Conservation (phyloP, 2,329 filamentous ascomycete genomes). For the Cercospora sp. region DNA sequence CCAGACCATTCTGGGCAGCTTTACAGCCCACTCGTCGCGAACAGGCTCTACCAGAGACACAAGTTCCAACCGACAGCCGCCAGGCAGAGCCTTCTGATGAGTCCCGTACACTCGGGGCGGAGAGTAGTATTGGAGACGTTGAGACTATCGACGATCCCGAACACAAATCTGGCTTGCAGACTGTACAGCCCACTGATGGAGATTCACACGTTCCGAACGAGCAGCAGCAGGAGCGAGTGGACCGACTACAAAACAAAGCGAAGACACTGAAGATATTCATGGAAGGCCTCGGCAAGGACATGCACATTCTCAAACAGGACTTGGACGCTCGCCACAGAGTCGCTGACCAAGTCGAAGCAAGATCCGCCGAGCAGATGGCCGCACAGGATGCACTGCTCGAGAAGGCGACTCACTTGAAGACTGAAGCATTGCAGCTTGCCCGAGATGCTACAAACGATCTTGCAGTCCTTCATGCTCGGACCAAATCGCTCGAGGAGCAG, state of each 20-base stretch:
- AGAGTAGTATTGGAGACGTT: background rate
- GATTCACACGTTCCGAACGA: background rate
- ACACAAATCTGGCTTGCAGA: background rate
- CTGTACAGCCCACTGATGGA: background rate
- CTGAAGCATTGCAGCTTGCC: slow-evolving; percentile 24
- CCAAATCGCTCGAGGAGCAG: slow-evolving; percentile 26
- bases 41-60: background rate
- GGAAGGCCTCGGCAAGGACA: slow-evolving; percentile 29
- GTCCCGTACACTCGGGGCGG: background rate
- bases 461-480: slow-evolving; percentile 7
- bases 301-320: slow-evolving; percentile 24
- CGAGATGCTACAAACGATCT: slow-evolving; percentile 26
- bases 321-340: slow-evolving; percentile 9
- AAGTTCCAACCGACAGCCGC: background rate
- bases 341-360: background rate
- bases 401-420: slow-evolving; percentile 20
- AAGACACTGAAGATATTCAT: slow-evolving; percentile 29
- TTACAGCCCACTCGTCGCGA: background rate
- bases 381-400: slow-evolving; percentile 7
- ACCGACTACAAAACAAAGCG: slow-evolving; percentile 12
- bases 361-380: background rate
- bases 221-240: background rate
- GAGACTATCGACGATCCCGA: background rate
- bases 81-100: background rate
- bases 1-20: background rate